Percentiles rank a stretch among this genome's conserved stretches.
These are phyloP conservation scores for Salix brachista DNA, from an alignment of 345 rosid species.

Conservation along the genomic window DNA sequence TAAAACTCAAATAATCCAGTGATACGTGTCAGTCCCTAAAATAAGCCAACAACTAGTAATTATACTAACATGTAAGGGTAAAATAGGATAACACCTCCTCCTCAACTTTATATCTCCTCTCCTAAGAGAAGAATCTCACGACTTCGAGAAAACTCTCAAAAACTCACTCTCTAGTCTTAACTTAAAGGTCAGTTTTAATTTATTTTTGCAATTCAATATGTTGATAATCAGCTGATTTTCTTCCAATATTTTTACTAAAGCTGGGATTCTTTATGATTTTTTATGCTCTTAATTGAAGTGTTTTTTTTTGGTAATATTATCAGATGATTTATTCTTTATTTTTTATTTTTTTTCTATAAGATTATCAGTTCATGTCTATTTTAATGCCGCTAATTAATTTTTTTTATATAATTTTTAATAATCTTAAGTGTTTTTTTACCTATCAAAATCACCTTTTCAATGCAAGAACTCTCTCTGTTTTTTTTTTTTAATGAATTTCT, in stretches of 20 bases:
- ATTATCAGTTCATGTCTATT: not conserved
- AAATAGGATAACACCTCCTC: too few species aligned
- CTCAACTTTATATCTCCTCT: not conserved
- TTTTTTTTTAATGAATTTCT: too few species aligned
- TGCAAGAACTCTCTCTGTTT: not conserved
- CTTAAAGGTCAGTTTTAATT: not conserved
- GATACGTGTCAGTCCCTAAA: not conserved
- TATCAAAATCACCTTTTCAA: too few species aligned
- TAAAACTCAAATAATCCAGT: not conserved
- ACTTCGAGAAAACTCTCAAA: not conserved
- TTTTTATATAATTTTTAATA: too few species aligned
- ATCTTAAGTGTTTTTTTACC: too few species aligned
- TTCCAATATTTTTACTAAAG: too few species aligned
- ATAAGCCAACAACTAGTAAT: not conserved
- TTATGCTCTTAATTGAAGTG: not conserved
- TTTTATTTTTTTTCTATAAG: not conserved
- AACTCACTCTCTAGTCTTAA: not conserved
- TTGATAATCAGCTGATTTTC: not conserved
- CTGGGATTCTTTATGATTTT: not conserved
- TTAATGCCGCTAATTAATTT: not conserved
- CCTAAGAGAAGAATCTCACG: constrained; percentile 1
- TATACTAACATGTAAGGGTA: not conserved
- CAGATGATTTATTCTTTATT: not conserved
- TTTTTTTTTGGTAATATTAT: too few species aligned
- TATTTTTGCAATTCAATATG: not conserved